A percentile compares a stretch with the other conserved stretches of the same genome.
Conservation (phyloP, 306 rosid species). For the Clitoria ternatea region DNA sequence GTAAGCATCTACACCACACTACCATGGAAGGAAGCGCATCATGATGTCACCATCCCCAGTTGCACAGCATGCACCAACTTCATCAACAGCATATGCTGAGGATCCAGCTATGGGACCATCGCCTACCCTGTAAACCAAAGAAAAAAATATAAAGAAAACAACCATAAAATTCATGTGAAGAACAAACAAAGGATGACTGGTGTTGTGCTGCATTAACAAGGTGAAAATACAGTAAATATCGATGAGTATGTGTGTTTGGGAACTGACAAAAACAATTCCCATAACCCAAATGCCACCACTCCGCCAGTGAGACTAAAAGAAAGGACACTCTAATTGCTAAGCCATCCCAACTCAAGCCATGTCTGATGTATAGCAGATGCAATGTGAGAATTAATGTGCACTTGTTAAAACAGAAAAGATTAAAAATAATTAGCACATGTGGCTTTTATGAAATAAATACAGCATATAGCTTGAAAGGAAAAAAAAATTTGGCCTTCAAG, state of each 20-base stretch:
- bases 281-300: not conserved
- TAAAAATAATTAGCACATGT: not conserved
- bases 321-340: not conserved
- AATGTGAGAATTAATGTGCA: not conserved
- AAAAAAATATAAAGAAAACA: not conserved
- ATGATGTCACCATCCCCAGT: constrained; percentile 91
- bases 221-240: not conserved
- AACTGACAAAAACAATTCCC: not conserved
- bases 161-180: not conserved
- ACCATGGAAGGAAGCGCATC: constrained; percentile 99
- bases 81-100: constrained; percentile 71
- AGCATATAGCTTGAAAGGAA: not conserved
- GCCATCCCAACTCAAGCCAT: not conserved
- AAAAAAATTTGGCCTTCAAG: not conserved
- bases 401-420: not conserved
- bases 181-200: not conserved
- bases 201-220: not conserved
- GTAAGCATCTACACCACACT: not conserved
- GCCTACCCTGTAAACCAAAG: constrained; percentile 65
- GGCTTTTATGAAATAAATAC: not conserved
- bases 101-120: constrained; percentile 94
- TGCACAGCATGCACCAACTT: constrained; percentile 93
- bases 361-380: not conserved
- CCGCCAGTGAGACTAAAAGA: not conserved
- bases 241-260: not conserved